A percentile compares a stretch with the other conserved stretches of the same genome.
Conservation (phyloP, 1,284 basidiomycete species). For the Naganishia cerealis region DNA sequence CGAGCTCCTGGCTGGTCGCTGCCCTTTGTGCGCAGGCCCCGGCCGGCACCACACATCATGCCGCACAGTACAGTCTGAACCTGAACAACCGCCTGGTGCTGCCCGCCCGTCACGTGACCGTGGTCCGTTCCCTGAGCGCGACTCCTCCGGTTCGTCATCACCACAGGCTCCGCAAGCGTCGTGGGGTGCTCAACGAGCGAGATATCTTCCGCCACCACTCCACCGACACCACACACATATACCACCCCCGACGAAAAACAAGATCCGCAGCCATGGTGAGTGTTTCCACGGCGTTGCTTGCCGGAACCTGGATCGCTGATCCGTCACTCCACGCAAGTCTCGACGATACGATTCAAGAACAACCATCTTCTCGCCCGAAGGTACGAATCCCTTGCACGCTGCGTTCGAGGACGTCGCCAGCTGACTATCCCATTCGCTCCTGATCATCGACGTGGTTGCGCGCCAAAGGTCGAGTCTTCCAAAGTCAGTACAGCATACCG, state of each 20-base stretch:
- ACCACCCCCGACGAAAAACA: too few species aligned
- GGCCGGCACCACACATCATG: too few species aligned
- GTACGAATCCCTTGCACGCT: slow-evolving; percentile 55
- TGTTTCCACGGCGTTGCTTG: too few species aligned
- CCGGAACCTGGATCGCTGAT: neutral
- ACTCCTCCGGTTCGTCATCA: slow-evolving; percentile 15
- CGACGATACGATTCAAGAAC: slow-evolving; percentile 59
- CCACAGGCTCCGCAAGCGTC: slow-evolving; percentile 22
- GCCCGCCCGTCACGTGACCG: too few species aligned
- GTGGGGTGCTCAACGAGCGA: neutral
- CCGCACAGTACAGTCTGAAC: too few species aligned
- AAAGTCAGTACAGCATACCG: slow-evolving; percentile 64
- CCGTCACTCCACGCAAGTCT: slow-evolving; percentile 14
- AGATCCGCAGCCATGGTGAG: too few species aligned
- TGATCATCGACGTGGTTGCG: neutral
- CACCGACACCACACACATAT: neutral
- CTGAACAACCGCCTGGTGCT: too few species aligned
- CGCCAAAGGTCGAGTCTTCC: slow-evolving; percentile 74
- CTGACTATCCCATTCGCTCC: too few species aligned
- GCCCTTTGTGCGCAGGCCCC: too few species aligned
- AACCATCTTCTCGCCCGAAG: slow-evolving; percentile 93
- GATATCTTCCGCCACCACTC: too few species aligned
- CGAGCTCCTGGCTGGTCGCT: too few species aligned
- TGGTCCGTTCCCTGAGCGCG: too few species aligned
- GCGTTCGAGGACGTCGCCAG: slow-evolving; percentile 3